These are phyloP conservation scores for Ogataea trehaloabstinens DNA, from an alignment of 805 yeast genomes.

Conservation along the genomic window DNA sequence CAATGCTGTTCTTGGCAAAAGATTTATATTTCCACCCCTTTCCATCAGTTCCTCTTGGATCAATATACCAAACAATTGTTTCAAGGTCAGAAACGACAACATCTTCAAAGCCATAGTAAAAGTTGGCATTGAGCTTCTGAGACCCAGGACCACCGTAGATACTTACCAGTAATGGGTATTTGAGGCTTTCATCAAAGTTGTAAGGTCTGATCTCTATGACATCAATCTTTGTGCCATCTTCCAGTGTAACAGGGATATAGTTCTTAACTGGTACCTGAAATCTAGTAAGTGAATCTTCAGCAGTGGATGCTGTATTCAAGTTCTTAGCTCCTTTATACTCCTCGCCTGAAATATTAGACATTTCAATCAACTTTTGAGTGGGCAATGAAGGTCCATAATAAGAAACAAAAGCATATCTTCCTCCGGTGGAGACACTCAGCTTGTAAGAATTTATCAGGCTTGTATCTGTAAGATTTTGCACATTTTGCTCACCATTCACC, in stretches of 20 bases:
- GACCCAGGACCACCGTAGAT: constrained; percentile 86
- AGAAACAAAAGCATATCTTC: constrained; percentile 47
- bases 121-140: constrained; percentile 49
- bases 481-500: constrained; percentile 28
- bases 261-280: constrained; percentile 51
- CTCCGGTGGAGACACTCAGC: constrained; percentile 54
- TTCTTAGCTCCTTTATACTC: constrained; percentile 14
- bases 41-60: constrained; percentile 83
- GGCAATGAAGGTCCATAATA: constrained; percentile 53
- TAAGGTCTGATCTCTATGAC: constrained; percentile 64
- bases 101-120: constrained; percentile 55
- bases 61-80: constrained; percentile 63
- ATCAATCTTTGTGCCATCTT: constrained; percentile 42
- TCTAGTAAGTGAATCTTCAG: constrained; percentile 20
- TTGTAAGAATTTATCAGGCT: constrained; percentile 44
- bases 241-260: constrained; percentile 31
- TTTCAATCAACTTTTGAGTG: constrained; percentile 38
- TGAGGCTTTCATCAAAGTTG: constrained; percentile 40
- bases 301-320: constrained; percentile 13
- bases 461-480: constrained; percentile 29
- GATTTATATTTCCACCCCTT: constrained; percentile 66
- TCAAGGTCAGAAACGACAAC: constrained; percentile 54
- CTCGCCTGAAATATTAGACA: constrained; percentile 14
- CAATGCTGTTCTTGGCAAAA: constrained; percentile 56
- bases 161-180: constrained; percentile 64